phyloP scores from a whole-genome alignment of 257 asterid genomes.

The Paulownia fortunei region DNA sequence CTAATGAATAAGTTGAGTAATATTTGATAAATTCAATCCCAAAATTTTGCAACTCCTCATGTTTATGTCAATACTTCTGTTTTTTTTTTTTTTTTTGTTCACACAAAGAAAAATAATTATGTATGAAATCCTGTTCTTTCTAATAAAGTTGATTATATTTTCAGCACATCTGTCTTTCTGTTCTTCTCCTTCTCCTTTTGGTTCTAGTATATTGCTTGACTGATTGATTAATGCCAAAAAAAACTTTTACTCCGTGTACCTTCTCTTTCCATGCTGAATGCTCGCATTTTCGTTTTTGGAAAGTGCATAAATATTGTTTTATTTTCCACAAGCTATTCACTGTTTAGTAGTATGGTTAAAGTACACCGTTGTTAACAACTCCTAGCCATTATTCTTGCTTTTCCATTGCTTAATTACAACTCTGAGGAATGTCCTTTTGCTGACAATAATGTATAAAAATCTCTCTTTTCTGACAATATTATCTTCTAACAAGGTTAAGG shows the following conservation, averaged over 20 bases:
- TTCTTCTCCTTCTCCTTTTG: not conserved
- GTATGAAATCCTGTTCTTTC: not conserved
- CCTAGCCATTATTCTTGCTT: not conserved
- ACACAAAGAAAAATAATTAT: not conserved
- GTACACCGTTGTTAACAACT: not conserved
- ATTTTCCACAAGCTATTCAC: not conserved
- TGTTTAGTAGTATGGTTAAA: not conserved
- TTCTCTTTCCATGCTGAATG: not conserved
- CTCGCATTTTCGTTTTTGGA: not conserved
- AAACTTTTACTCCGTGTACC: not conserved
- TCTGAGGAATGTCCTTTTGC: not conserved
- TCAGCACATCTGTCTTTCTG: not conserved
- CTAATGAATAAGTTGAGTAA: not conserved
- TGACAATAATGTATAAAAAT: not conserved
- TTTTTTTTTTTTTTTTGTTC: not conserved
- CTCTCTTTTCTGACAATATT: not conserved
- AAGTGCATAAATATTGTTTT: not conserved
- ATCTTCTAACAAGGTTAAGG: not conserved
- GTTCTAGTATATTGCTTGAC: not conserved
- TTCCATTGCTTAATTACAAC: not conserved
- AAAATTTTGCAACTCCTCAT: constrained; percentile 11
- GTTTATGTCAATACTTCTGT: not conserved
- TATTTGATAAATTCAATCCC: not conserved
- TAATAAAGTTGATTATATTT: not conserved
- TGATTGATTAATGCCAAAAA: not conserved